Conservation (phyloP, 805 yeast genomes). For the Wickerhamomyces chaumierensis region DNA sequence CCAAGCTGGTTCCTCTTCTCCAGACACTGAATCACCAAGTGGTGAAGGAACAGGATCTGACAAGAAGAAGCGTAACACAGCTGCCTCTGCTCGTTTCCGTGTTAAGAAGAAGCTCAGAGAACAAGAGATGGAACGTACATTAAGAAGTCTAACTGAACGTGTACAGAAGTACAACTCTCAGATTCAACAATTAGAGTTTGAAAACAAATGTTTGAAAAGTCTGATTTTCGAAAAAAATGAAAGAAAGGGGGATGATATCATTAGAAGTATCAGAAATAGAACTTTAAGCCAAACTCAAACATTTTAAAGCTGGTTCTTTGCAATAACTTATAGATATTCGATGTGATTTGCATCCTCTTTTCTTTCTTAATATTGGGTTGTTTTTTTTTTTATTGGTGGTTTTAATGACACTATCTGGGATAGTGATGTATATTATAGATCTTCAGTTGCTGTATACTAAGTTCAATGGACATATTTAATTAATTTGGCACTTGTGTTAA, state of each 20-base stretch:
- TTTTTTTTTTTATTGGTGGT: too few relatives aligned
- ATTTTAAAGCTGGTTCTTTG: not conserved
- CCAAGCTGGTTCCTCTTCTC: too few relatives aligned
- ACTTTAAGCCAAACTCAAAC: not conserved
- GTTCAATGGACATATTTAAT: too few relatives aligned
- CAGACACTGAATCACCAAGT: not conserved
- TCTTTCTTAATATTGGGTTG: too few relatives aligned
- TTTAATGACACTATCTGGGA: too few relatives aligned
- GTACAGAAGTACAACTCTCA: constrained; percentile 33
- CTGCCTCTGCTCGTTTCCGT: constrained; percentile 56
- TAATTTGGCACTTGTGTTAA: too few relatives aligned
- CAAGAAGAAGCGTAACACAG: constrained; percentile 48
- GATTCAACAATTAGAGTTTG: constrained; percentile 47
- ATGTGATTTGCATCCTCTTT: too few relatives aligned
- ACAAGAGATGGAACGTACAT: constrained; percentile 42
- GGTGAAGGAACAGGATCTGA: constrained; percentile 19
- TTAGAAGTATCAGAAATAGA: constrained; percentile 25
- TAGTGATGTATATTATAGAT: not conserved
- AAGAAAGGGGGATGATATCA: constrained; percentile 25
- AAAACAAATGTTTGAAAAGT: constrained; percentile 44
- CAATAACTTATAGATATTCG: too few relatives aligned
- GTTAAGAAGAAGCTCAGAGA: constrained; percentile 50
- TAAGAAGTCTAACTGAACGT: constrained; percentile 30
- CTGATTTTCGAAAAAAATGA: constrained; percentile 42
- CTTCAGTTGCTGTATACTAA: not conserved